phyloP scores from a whole-genome alignment of 1,284 basidiomycete species.

The Tranzscheliella williamsii region DNA sequence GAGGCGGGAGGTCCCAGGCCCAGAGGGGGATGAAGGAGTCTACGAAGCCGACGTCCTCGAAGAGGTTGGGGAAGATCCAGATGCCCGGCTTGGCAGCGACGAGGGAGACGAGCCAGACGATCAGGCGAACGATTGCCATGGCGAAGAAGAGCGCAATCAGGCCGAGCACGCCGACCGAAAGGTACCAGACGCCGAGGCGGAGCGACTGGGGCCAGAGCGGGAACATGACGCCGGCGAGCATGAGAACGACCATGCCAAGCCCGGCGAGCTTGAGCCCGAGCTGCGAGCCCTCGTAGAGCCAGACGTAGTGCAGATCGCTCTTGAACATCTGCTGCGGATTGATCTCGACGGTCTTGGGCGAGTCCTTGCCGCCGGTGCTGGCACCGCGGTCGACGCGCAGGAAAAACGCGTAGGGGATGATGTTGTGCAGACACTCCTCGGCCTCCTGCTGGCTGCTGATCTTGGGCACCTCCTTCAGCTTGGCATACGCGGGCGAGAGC shows the following conservation, averaged over 20 bases:
- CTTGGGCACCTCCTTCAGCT: constrained; percentile 72
- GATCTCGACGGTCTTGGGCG: constrained; percentile 65
- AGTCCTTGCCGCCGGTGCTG: constrained; percentile 62
- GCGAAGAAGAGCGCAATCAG: constrained; percentile 89
- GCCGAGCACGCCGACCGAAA: constrained; percentile 83
- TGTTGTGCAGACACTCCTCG: constrained; percentile 69
- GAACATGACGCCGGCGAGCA: constrained; percentile 98
- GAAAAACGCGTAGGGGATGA: constrained; percentile 71
- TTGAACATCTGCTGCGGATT: constrained; percentile 74
- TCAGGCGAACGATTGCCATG: constrained; percentile 85
- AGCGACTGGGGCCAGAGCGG: constrained; percentile 93
- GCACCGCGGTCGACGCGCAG: constrained; percentile 64
- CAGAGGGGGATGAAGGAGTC: constrained; percentile 96
- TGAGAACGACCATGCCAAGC: constrained; percentile 84
- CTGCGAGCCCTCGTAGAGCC: constrained; percentile 95
- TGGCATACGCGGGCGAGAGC: constrained; percentile 84
- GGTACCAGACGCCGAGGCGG: constrained; percentile 94
- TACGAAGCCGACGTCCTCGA: constrained; percentile 98
- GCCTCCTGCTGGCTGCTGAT: constrained; percentile 76
- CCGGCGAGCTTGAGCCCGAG: constrained; percentile 92
- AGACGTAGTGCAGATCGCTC: constrained; percentile 70
- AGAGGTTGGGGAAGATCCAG: constrained; percentile 98
- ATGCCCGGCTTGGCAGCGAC: constrained; percentile 85
- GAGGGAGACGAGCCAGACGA: constrained; percentile 92
- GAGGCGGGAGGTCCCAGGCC: constrained; percentile 89